phyloP scores from a whole-genome alignment of 805 yeast species.

The Saturnispora galanensis region DNA sequence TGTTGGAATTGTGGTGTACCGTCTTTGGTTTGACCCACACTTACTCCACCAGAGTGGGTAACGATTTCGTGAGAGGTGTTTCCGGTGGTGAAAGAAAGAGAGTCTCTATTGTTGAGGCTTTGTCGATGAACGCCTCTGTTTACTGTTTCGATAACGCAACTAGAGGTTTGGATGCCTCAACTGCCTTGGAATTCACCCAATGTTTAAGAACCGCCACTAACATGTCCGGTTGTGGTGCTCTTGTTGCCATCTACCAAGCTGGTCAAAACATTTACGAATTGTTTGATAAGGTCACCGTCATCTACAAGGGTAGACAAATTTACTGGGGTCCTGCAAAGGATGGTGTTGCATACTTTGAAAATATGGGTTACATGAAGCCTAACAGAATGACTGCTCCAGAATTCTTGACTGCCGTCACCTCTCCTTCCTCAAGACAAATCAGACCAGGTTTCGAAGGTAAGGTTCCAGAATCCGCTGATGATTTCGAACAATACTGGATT shows the following conservation, averaged over 20 bases:
- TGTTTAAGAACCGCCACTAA: constrained; percentile 56
- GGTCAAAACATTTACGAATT: constrained; percentile 53
- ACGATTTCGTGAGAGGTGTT: constrained; percentile 56
- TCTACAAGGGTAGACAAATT: constrained; percentile 54
- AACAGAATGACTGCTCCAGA: constrained; percentile 63
- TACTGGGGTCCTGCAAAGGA: constrained; percentile 45
- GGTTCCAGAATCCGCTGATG: constrained; percentile 47
- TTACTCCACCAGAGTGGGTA: constrained; percentile 52
- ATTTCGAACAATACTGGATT: constrained; percentile 51
- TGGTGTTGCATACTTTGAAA: constrained; percentile 46
- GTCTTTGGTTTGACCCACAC: constrained; percentile 53
- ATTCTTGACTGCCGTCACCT: constrained; percentile 57
- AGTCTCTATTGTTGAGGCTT: constrained; percentile 58
- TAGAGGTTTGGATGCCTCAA: constrained; percentile 63
- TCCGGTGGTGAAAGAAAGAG: constrained; percentile 70
- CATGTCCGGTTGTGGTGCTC: constrained; percentile 44
- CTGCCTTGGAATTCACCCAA: constrained; percentile 55
- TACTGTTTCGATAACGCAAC: constrained; percentile 65
- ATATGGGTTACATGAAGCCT: constrained; percentile 61
- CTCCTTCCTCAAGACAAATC: constrained; percentile 46
- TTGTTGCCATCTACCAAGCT: constrained; percentile 61
- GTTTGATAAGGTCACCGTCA: constrained; percentile 50
- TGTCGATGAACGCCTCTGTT: constrained; percentile 42
- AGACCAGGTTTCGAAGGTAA: constrained; percentile 43
- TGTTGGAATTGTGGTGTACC: constrained; percentile 41